Percentiles rank a stretch among this genome's conserved stretches.
These are phyloP conservation scores for Syzygium aqueum DNA, from an alignment of 345 rosid species.

Conservation along the genomic window DNA sequence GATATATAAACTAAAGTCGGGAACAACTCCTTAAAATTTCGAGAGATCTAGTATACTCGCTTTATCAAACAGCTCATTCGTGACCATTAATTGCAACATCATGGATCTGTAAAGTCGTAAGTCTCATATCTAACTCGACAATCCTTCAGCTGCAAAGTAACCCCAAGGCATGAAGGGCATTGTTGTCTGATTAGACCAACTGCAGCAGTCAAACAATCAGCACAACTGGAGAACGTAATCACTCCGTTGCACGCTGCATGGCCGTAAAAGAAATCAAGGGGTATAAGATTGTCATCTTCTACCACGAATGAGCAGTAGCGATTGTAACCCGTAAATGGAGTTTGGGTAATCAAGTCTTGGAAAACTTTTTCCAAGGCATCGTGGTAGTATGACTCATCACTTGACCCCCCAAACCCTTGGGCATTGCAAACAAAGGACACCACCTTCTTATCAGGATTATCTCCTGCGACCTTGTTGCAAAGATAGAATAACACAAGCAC, in stretches of 20 bases:
- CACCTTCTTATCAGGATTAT: background rate
- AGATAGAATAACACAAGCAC: background rate
- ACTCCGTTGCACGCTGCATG: background rate
- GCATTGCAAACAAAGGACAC: no score
- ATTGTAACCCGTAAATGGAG: background rate
- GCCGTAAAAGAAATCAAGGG: background rate
- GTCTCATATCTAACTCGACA: background rate
- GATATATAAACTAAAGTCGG: background rate
- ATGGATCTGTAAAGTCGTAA: background rate
- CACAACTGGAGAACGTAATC: background rate
- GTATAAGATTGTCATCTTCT: background rate
- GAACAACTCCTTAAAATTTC: background rate
- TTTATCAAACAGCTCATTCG: background rate
- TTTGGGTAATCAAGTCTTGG: background rate
- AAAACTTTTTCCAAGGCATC: background rate
- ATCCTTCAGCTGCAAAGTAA: background rate
- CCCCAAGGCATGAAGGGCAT: background rate
- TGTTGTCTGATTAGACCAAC: background rate
- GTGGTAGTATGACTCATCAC: background rate
- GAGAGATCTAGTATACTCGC: background rate
- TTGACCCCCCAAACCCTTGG: background rate
- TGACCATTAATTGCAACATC: background rate
- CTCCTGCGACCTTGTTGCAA: background rate
- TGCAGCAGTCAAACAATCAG: background rate
- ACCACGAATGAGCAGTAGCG: background rate